These are phyloP conservation scores for Ophiognomonia clavigignenti-juglandacearum DNA, from an alignment of 2,329 filamentous ascomycete genomes.

Conservation along the genomic window DNA sequence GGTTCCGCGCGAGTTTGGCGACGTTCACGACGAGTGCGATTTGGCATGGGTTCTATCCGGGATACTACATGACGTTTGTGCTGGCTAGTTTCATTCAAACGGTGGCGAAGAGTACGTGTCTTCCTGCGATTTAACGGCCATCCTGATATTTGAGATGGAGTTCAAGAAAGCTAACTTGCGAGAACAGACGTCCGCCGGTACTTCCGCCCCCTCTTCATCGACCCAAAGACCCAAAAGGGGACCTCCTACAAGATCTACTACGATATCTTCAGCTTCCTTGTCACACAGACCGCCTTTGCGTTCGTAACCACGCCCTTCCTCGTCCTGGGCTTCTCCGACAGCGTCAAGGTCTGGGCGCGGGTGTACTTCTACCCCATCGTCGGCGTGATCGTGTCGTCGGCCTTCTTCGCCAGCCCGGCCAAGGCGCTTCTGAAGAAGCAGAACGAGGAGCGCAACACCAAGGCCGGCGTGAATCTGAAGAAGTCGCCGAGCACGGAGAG, in stretches of 20 bases:
- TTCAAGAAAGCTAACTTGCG: constrained; percentile 17
- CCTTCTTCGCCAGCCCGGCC: constrained; percentile 75
- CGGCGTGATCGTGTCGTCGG: constrained; percentile 59
- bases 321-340: constrained; percentile 67
- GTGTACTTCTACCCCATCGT: constrained; percentile 86
- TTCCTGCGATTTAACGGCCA: background rate
- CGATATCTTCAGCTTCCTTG: constrained; percentile 69
- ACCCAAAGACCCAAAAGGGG: constrained; percentile 65
- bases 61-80: constrained; percentile 89
- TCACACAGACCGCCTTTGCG: constrained; percentile 77
- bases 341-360: constrained; percentile 71
- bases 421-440: constrained; percentile 55
- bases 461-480: constrained; percentile 34
- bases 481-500: constrained; percentile 49
- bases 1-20: constrained; percentile 88
- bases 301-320: constrained; percentile 85
- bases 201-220: constrained; percentile 87
- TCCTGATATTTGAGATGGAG: constrained; percentile 12
- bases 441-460: constrained; percentile 53
- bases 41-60: constrained; percentile 97
- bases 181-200: constrained; percentile 76
- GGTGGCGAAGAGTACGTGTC: constrained; percentile 77
- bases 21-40: constrained; percentile 93
- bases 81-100: constrained; percentile 90
- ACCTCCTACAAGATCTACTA: constrained; percentile 78